Evolutionary conservation across 2,329 filamentous ascomycete genomes (phyloP), one percentile per base, ranked within the genome.

Genomic region (Cadophora malorum): DNA sequence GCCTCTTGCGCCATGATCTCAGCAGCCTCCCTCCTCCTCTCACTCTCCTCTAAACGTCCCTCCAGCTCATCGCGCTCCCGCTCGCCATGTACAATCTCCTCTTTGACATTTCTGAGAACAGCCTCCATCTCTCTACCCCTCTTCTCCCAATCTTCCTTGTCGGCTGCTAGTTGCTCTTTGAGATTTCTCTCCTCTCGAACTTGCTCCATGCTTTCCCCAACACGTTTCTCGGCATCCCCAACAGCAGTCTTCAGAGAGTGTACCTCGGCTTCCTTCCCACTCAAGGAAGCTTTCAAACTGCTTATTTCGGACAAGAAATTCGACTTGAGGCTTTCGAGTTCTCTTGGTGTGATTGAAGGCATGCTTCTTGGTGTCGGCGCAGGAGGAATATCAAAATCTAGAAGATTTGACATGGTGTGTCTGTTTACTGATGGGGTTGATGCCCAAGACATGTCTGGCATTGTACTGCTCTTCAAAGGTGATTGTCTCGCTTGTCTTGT

Each of bases 311-410:
- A 97, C 63, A 96, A 85, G 75, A 97, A 96, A 28, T 87, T 87
- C 0, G 94, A 97, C 79, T 98, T 98, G 69, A 98, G 84, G 16
- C 91, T 92, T 78, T 99, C 96, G 2, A 98, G 84, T 80, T 99
- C 96, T 41, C 96, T 89, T 1, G 96, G 92, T 1, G 94, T 97
- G 73, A 98, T 91, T 9, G 91, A 93, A 0, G 96, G 96, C 47
- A 98, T 87, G 65, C 93, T 97, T 70, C 95, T 90, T 16, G 96
- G 96, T 0, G 96, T 98, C 1, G 95, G 94, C 73, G 94, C 89
- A 0, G 95, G 93, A n/a, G 94, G 94, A 10, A 98, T 91, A 75
- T 98, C 96, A 77, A 96, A 96, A 79, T 97, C 93, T 58, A 96
- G 87, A 53, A 96, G 85, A 75, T 91, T 92, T 41, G 88, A 84